Percentiles rank a stretch among this genome's conserved stretches.
Conservation (phyloP, 441 rosid genomes). For the Pelargonium australe region DNA sequence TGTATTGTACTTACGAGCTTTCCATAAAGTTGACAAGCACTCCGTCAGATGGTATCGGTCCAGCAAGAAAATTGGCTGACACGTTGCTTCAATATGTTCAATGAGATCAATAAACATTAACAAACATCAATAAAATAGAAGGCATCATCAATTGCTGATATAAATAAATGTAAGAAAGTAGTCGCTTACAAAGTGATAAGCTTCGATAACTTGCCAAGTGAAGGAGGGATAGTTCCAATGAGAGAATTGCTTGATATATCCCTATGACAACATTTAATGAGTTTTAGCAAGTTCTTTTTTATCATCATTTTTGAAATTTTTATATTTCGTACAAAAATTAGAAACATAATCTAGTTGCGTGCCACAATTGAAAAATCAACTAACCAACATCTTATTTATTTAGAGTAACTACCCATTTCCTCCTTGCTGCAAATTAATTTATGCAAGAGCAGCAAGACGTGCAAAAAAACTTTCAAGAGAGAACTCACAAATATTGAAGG, state of each 20-base stretch:
- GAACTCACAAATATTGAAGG: slow-evolving; percentile 67
- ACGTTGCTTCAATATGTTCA: slow-evolving; percentile 51
- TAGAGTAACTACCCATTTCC: too few relatives aligned
- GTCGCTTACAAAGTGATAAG: slow-evolving; percentile 62
- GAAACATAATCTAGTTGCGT: too few relatives aligned
- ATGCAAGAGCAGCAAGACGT: too few relatives aligned
- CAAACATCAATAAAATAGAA: slow-evolving; percentile 5
- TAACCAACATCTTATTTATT: too few relatives aligned
- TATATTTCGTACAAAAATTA: too few relatives aligned
- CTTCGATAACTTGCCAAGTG: slow-evolving; percentile 62
- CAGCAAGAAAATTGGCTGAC: slow-evolving; percentile 80
- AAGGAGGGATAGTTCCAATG: slow-evolving; percentile 67
- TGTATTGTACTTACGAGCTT: slow-evolving; percentile 60
- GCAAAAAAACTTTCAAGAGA: slow-evolving; percentile 19
- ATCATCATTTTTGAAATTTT: too few relatives aligned
- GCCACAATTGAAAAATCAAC: too few relatives aligned
- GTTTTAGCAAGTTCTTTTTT: not conserved
- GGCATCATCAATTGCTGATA: slow-evolving; percentile 5
- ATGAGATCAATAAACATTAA: slow-evolving; percentile 15
- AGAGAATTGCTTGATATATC: slow-evolving; percentile 81
- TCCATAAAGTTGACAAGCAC: slow-evolving; percentile 48
- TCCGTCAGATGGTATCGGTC: slow-evolving; percentile 78
- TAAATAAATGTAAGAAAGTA: slow-evolving; percentile 20
- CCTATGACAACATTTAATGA: slow-evolving; percentile 29
- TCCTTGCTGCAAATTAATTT: too few relatives aligned